These are phyloP conservation scores for Aspergillus conjunctus DNA, from an alignment of 495 filamentous ascomycete genomes.

Conservation along the genomic window DNA sequence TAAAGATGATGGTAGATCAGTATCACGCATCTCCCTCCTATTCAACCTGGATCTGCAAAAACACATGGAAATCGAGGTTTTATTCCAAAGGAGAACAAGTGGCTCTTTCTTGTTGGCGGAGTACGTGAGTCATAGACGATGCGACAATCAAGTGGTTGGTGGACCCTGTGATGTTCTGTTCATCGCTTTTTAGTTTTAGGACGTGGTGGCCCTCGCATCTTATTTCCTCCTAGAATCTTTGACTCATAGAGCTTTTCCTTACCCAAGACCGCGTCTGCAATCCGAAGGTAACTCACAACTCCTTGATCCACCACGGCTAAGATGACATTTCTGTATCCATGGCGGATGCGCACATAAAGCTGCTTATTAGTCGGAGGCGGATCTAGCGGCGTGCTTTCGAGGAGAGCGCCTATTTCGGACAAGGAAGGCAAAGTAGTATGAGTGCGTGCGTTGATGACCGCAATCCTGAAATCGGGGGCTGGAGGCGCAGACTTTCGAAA, in stretches of 20 bases:
- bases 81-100: conserved; percentile 41
- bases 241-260: conserved; percentile 65
- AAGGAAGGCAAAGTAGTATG: conserved; percentile 70
- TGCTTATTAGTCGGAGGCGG: conserved; percentile 57
- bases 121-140: neutral
- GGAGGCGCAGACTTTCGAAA: conserved; percentile 78
- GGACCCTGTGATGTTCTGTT: conserved; percentile 18
- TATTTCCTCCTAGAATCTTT: conserved; percentile 30
- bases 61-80: conserved; percentile 30
- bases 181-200: conserved; percentile 41
- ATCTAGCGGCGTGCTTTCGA: conserved; percentile 67
- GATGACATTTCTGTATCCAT: conserved; percentile 82
- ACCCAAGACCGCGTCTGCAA: conserved; percentile 78
- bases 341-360: conserved; percentile 72
- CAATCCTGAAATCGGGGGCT: conserved; percentile 77
- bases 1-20: conserved; percentile 77
- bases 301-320: conserved; percentile 89
- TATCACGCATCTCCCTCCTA: conserved; percentile 29
- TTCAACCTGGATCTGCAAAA: conserved; percentile 34
- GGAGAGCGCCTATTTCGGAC: conserved; percentile 65
- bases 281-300: conserved; percentile 80
- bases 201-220: conserved; percentile 38
- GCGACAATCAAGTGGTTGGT: neutral
- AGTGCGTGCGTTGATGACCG: conserved; percentile 72
- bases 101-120: conserved; percentile 5